Conservation (phyloP, 2,329 filamentous ascomycete species). For the Neocucurbitaria cava region DNA sequence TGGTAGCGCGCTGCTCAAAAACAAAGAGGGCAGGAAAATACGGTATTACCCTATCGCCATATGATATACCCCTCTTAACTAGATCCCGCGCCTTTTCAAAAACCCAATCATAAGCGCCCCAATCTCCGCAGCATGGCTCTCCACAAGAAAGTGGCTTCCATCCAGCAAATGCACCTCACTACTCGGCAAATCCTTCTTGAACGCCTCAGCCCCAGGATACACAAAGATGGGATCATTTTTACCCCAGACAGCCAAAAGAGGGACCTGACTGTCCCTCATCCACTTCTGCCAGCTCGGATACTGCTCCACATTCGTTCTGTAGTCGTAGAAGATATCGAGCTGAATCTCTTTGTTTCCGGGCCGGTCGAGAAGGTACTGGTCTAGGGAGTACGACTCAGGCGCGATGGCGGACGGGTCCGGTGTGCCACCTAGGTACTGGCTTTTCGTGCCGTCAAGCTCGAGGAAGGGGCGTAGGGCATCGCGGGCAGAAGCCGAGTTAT, state of each 20-base stretch:
- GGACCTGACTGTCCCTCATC: slow-evolving; percentile 59
- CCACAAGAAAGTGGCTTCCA: slow-evolving; percentile 63
- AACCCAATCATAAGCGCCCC: slow-evolving; percentile 47
- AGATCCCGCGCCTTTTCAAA: slow-evolving; percentile 32
- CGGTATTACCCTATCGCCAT: too few species aligned
- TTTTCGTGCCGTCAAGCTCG: slow-evolving; percentile 35
- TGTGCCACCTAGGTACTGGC: slow-evolving; percentile 55
- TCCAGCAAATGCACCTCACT: slow-evolving; percentile 61
- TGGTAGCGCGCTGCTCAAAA: too few species aligned
- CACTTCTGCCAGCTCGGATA: slow-evolving; percentile 65
- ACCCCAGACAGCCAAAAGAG: slow-evolving; percentile 66
- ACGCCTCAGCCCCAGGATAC: slow-evolving; percentile 62
- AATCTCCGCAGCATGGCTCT: slow-evolving; percentile 47
- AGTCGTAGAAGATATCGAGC: slow-evolving; percentile 65
- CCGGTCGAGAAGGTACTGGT: slow-evolving; percentile 60
- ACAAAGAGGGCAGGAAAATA: too few species aligned
- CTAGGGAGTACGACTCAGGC: slow-evolving; percentile 59
- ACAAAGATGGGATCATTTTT: slow-evolving; percentile 63
- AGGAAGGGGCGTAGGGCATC: slow-evolving; percentile 24
- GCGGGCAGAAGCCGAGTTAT: slow-evolving; percentile 17
- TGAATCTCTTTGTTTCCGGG: slow-evolving; percentile 61
- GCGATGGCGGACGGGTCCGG: slow-evolving; percentile 45
- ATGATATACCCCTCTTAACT: neutral
- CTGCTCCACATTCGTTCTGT: slow-evolving; percentile 61
- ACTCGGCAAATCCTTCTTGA: slow-evolving; percentile 56